Conservation (phyloP, 345 rosid species). For the Laguncularia racemosa region DNA sequence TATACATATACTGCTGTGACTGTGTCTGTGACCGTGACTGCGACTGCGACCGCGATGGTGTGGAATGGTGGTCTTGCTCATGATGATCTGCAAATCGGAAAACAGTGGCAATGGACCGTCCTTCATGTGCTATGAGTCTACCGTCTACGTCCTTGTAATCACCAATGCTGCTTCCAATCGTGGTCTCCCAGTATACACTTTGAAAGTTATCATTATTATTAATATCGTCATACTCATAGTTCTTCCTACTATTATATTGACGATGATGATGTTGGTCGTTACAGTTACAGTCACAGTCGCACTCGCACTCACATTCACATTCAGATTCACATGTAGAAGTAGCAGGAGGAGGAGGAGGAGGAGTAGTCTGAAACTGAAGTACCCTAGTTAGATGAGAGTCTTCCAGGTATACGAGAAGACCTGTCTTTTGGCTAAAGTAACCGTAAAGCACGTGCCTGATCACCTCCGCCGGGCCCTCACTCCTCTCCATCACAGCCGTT, state of each 20-base stretch:
- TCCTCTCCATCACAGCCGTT: slow-evolving; percentile 61
- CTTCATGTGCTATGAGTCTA: slow-evolving; percentile 65
- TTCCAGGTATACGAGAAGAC: slow-evolving; percentile 69
- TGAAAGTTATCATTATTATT: background rate
- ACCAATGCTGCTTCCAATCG: slow-evolving; percentile 78
- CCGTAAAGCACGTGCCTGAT: slow-evolving; percentile 87
- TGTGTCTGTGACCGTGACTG: slow-evolving; percentile 26
- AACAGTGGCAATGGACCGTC: slow-evolving; percentile 82
- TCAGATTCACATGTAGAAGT: too few species aligned
- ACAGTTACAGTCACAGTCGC: too few species aligned
- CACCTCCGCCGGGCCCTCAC: slow-evolving; percentile 85
- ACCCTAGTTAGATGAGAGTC: slow-evolving; percentile 91
- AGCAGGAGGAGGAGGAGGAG: slow-evolving; percentile 14
- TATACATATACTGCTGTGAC: slow-evolving; percentile 41
- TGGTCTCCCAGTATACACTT: slow-evolving; percentile 80
- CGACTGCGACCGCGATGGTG: slow-evolving; percentile 24
- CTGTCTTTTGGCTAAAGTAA: slow-evolving; percentile 92
- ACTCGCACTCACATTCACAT: too few species aligned
- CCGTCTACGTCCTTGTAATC: slow-evolving; percentile 91
- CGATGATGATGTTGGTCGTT: too few species aligned
- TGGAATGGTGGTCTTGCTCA: too few species aligned
- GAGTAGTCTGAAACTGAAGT: background rate
- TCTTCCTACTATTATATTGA: too few species aligned
- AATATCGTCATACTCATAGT: slow-evolving; percentile 17
- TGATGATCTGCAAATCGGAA: slow-evolving; percentile 49